Base-by-base conservation (phyloP, 176 grass and related monocot genomes). In the Oryza coarctata region DNA sequence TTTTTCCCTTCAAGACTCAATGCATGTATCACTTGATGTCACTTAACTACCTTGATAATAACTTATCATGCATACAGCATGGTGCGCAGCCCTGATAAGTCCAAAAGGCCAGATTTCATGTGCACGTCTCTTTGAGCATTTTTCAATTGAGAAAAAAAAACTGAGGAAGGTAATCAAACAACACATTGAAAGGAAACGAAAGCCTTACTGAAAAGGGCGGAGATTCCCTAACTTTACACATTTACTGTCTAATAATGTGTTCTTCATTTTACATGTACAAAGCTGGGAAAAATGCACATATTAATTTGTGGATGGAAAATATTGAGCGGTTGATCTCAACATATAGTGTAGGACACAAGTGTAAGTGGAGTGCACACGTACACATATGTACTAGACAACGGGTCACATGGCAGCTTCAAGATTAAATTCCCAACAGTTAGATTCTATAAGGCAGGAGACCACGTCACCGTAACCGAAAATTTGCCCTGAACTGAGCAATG, bases 61-160 rank as follows among this genome's bases (percentile, higher is more conserved):
- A 43, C 40, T 30, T 78, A 79, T 79, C 63, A 44, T 50, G 20
- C 62, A 64, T 80, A 70, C 58, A 39, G 25, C 31, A 17, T 1
- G 45, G n/a, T 5, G 50, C 5, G 45, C 65, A 80, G 14, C n/a
- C 32, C 66, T 58, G 45, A 81, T 81, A 81, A 70, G n/a, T 20
- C 18, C 67, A 70, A 70, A 70, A 36, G 34, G 67, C 35, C 67
- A 40, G 67, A 23, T 31, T 68, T n/a, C 22, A 38, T 68, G 1
- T n/a, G 3, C 1, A 35, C 50, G 49, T 69, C 64, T 68, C 33
- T 32, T 11, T 8, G 32, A 2, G 10, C 49, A 9, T 17, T 40
- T 38, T 77, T 40, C 34, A 40, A 77, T 63, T 9, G 12, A 47
- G 40, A 72, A 72, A 45, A 72, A 72, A 72, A 45, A 72, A 72